Evolutionary conservation across 192 early-diverging fungal species (phyloP).

Genomic region (Backusella liffmaniae): DNA sequence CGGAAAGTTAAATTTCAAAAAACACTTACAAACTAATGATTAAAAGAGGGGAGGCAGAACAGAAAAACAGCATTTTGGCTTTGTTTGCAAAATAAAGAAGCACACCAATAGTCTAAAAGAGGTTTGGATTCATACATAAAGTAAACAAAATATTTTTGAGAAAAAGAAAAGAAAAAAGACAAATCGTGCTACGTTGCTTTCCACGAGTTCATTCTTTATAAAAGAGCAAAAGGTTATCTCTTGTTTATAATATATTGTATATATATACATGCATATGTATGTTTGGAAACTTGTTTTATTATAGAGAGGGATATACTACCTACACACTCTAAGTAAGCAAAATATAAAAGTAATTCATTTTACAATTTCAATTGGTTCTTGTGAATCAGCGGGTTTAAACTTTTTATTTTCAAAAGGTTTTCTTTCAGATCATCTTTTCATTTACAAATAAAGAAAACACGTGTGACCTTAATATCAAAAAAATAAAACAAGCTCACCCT

Average conservation of each 20-base stretch:
- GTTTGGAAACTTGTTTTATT: background rate
- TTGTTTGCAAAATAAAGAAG: background rate
- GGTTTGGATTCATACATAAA: background rate
- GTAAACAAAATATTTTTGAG: too few species aligned
- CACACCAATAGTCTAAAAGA: background rate
- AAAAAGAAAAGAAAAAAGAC: background rate
- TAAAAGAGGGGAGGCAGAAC: background rate
- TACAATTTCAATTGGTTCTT: background rate
- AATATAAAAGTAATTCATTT: background rate
- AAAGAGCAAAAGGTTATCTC: background rate
- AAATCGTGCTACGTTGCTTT: background rate
- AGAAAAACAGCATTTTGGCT: background rate
- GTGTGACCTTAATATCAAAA: constrained; percentile 5
- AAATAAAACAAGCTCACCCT: background rate
- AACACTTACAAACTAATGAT: background rate
- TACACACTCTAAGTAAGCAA: too few species aligned
- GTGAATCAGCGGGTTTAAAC: background rate
- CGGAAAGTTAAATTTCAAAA: background rate
- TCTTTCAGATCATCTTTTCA: background rate
- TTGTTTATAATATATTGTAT: too few species aligned
- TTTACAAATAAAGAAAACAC: constrained; percentile 3
- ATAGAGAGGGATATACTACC: too few species aligned
- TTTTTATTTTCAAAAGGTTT: background rate
- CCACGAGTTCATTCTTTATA: background rate
- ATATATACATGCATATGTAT: background rate